Conservation (phyloP, 2,329 filamentous ascomycete genomes). For the Phyllosticta ampelicida region DNA sequence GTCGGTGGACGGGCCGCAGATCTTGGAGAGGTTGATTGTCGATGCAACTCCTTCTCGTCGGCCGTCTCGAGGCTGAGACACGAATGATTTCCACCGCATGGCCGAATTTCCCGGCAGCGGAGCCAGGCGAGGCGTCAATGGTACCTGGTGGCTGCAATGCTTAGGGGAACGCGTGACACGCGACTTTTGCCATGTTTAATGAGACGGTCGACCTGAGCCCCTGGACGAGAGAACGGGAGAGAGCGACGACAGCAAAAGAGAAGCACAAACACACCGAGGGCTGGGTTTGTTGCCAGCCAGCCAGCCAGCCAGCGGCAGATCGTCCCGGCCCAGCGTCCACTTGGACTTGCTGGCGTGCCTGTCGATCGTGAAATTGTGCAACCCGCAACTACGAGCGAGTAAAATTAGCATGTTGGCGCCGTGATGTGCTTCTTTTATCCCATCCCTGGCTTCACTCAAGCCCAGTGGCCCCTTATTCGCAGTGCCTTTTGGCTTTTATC, state of each 20-base stretch:
- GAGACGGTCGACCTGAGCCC: neutral
- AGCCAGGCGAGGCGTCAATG: neutral
- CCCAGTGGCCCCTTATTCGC: slow-evolving; percentile 1
- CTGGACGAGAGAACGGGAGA: too few relatives aligned
- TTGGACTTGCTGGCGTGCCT: neutral
- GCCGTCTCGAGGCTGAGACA: neutral
- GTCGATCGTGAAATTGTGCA: slow-evolving; percentile 5
- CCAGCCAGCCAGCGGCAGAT: neutral
- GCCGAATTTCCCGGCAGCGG: neutral
- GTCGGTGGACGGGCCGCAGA: neutral
- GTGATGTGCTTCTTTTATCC: slow-evolving; percentile 3
- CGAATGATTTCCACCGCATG: neutral
- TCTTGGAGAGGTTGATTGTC: neutral
- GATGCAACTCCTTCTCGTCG: neutral
- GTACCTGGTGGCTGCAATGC: neutral
- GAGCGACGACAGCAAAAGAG: neutral
- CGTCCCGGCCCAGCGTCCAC: neutral
- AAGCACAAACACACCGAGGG: neutral
- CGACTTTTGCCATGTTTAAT: neutral
- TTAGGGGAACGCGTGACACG: neutral
- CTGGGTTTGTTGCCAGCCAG: neutral
- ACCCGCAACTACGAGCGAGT: neutral
- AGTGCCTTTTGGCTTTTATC: slow-evolving; percentile 7
- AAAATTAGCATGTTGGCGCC: slow-evolving; percentile 9
- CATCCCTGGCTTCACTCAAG: slow-evolving; percentile 10